These are phyloP conservation scores for Cryptosporidium felis DNA, from an alignment of 169 alveolate species.

Conservation along the genomic window DNA sequence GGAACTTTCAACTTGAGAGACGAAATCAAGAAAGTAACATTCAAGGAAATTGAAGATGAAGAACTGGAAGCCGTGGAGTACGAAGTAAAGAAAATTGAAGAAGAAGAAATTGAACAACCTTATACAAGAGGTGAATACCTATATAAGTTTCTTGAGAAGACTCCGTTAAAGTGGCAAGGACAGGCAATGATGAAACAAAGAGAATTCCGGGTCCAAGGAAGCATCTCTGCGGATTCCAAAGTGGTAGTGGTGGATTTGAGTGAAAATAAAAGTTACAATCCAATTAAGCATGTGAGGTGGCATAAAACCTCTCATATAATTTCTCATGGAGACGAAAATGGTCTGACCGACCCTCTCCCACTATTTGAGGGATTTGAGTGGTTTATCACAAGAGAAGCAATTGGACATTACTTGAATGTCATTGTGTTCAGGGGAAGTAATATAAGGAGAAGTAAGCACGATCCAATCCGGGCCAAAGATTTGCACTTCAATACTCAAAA, in stretches of 20 bases:
- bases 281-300: conserved; percentile 56
- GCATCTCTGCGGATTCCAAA: conserved; percentile 48
- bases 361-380: conserved; percentile 64
- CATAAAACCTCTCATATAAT: conserved; percentile 1
- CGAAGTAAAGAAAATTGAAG: conserved; percentile 17
- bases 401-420: conserved; percentile 51
- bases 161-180: conserved; percentile 8
- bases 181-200: neutral
- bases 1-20: conserved; percentile 65
- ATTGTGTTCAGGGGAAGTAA: conserved; percentile 1
- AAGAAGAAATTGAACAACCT: conserved; percentile 42
- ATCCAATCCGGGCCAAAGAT: conserved; percentile 41
- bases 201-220: conserved; percentile 29
- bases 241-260: conserved; percentile 16
- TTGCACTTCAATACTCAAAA: conserved; percentile 33
- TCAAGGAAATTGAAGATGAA: conserved; percentile 52
- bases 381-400: conserved; percentile 31
- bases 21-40: conserved; percentile 42
- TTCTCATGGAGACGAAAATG: conserved; percentile 1
- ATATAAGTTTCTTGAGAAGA: conserved; percentile 1
- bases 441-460: neutral
- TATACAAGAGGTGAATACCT: conserved; percentile 39
- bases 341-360: conserved; percentile 16
- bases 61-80: conserved; percentile 48
- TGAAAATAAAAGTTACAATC: conserved; percentile 24